A percentile compares a stretch with the other conserved stretches of the same genome.
Evolutionary conservation across 139 green algal genomes (phyloP).

Genomic region (Chlamydomonas urium): DNA sequence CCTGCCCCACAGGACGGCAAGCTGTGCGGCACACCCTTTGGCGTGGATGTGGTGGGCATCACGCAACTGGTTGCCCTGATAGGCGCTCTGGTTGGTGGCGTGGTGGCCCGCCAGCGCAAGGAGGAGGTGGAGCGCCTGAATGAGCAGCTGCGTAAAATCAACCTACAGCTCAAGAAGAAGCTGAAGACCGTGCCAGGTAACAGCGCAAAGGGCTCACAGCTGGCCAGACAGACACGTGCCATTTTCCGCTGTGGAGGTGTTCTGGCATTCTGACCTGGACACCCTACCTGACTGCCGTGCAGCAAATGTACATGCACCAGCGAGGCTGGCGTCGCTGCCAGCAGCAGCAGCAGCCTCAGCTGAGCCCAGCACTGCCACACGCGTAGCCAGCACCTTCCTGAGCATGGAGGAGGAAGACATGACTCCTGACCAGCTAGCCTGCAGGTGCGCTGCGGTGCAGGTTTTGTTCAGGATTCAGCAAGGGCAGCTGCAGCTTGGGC

Average conservation of each 20-base stretch:
- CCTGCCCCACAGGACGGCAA: constrained; percentile 59
- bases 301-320: neutral
- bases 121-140: constrained; percentile 87
- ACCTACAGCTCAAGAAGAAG: constrained; percentile 82
- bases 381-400: too few relatives aligned
- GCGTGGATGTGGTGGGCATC: constrained; percentile 95
- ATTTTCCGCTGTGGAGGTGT: too few relatives aligned
- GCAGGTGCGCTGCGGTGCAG: too few relatives aligned
- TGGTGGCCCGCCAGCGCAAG: constrained; percentile 77
- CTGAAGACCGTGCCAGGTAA: neutral
- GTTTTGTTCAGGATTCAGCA: too few relatives aligned
- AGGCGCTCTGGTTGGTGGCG: constrained; percentile 48
- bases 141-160: constrained; percentile 89
- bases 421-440: constrained; percentile 59
- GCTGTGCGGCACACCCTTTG: constrained; percentile 93
- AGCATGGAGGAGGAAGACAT: constrained; percentile 81
- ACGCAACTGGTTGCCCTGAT: constrained; percentile 83
- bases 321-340: neutral
- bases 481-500: too few relatives aligned
- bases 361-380: too few relatives aligned
- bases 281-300: too few relatives aligned
- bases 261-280: too few relatives aligned
- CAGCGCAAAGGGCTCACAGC: neutral
- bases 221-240: too few relatives aligned
- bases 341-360: too few relatives aligned